Evolutionary conservation across 2,329 filamentous ascomycete species (phyloP).

Genomic region (Cladophialophora chaetospira): DNA sequence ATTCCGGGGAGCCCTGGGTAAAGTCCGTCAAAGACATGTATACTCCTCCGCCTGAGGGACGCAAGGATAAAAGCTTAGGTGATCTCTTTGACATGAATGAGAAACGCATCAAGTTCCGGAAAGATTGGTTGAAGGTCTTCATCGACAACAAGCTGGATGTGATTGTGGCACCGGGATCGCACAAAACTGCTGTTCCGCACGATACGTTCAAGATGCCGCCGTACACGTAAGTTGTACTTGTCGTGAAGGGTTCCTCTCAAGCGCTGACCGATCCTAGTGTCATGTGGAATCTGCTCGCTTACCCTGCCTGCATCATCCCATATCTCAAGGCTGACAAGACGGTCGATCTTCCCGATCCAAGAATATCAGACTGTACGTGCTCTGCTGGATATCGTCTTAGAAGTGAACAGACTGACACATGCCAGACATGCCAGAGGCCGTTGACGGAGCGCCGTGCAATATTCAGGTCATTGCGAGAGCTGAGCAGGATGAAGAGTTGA

Average conservation of each 20-base stretch:
- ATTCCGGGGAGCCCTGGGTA: slow-evolving; percentile 27
- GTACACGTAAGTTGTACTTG: slow-evolving; percentile 40
- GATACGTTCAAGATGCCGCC: slow-evolving; percentile 48
- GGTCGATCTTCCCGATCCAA: slow-evolving; percentile 38
- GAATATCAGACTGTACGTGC: slow-evolving; percentile 22
- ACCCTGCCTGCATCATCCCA: slow-evolving; percentile 54
- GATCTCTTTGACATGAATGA: slow-evolving; percentile 23
- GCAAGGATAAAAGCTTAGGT: slow-evolving; percentile 15
- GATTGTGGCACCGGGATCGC: slow-evolving; percentile 63
- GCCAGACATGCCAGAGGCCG: slow-evolving; percentile 38
- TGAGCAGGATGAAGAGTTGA: slow-evolving; percentile 36
- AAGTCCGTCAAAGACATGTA: slow-evolving; percentile 26
- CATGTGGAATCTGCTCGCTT: slow-evolving; percentile 62
- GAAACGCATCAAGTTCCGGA: slow-evolving; percentile 13
- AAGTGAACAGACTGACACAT: slow-evolving; percentile 36
- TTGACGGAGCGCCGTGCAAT: slow-evolving; percentile 35
- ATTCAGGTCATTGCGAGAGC: slow-evolving; percentile 35
- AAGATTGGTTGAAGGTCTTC: slow-evolving; percentile 32
- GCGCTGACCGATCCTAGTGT: slow-evolving; percentile 35
- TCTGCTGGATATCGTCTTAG: slow-evolving; percentile 34
- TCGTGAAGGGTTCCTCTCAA: background rate
- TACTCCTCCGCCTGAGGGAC: slow-evolving; percentile 21
- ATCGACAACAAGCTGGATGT: slow-evolving; percentile 55
- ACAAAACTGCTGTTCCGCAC: slow-evolving; percentile 63
- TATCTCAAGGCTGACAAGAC: slow-evolving; percentile 47